Evolutionary conservation across 2,329 filamentous ascomycete genomes (phyloP).

Genomic region (Fusarium falciforme): DNA sequence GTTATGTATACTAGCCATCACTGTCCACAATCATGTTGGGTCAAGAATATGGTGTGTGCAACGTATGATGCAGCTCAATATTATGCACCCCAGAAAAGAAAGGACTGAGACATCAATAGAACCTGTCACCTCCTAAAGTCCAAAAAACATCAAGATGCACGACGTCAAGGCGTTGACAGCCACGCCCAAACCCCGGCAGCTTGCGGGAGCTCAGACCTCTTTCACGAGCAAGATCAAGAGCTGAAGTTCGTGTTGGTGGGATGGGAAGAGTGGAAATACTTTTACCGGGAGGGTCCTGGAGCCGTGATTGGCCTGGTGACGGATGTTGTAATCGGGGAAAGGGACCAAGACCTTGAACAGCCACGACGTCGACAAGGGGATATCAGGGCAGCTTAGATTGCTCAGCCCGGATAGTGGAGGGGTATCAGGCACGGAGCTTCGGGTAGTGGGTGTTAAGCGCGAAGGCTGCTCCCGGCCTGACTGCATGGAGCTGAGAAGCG

Average conservation of each 20-base stretch:
- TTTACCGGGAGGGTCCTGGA: background rate
- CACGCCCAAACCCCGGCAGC: background rate
- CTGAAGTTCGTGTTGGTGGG: constrained; percentile 2
- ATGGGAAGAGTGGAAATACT: background rate
- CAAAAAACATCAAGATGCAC: background rate
- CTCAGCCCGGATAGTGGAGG: constrained; percentile 5
- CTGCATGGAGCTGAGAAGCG: background rate
- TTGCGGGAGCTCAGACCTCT: background rate
- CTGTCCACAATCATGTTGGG: background rate
- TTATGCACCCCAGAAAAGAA: background rate
- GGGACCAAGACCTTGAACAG: background rate
- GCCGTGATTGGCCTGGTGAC: background rate
- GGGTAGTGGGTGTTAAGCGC: background rate
- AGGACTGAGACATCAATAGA: background rate
- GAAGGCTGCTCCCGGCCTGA: background rate
- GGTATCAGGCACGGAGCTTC: background rate
- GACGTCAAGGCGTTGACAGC: background rate
- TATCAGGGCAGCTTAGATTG: background rate
- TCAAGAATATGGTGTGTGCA: background rate
- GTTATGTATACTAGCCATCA: background rate
- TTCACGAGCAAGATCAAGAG: background rate
- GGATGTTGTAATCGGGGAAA: background rate
- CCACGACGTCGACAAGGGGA: background rate
- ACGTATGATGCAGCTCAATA: constrained; percentile 2
- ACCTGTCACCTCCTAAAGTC: background rate